Conservation (phyloP, 768 basidiomycete species). For the Suillus brevipes region DNA sequence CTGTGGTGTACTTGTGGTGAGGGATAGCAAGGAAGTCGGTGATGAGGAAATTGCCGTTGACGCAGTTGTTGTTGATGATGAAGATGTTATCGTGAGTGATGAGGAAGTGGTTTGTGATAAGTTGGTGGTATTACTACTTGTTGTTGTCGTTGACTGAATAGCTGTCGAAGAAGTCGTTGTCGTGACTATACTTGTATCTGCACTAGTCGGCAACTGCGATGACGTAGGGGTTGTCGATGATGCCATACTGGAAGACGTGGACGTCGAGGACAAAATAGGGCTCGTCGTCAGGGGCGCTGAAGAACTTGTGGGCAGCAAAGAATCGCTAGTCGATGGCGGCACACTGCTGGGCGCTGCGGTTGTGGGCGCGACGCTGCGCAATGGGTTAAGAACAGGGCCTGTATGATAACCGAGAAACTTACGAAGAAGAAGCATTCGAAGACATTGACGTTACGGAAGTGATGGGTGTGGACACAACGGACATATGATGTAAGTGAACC, state of each 20-base stretch:
- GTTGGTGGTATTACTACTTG: slow-evolving; percentile 11
- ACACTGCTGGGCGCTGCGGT: slow-evolving; percentile 19
- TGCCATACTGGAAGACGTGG: slow-evolving; percentile 6
- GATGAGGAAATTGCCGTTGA: slow-evolving; percentile 16
- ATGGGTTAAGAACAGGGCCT: slow-evolving; percentile 15
- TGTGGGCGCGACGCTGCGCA: slow-evolving; percentile 14
- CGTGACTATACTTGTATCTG: slow-evolving; percentile 12
- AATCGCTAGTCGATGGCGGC: slow-evolving; percentile 12
- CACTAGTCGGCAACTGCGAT: slow-evolving; percentile 21
- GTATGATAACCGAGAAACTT: slow-evolving; percentile 14
- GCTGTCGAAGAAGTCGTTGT: slow-evolving; percentile 25
- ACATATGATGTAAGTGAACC: slow-evolving; percentile 1
- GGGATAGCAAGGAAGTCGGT: slow-evolving; percentile 15
- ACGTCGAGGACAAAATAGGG: slow-evolving; percentile 15
- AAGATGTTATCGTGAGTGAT: slow-evolving; percentile 8
- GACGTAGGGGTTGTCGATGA: slow-evolving; percentile 19
- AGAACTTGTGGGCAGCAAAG: slow-evolving; percentile 12
- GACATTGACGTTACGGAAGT: slow-evolving; percentile 16
- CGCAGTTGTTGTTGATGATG: slow-evolving; percentile 16
- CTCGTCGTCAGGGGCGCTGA: slow-evolving; percentile 16
- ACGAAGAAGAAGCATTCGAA: slow-evolving; percentile 21
- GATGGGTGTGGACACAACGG: background rate
- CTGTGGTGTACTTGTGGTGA: slow-evolving; percentile 11
- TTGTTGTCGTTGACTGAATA: slow-evolving; percentile 18
- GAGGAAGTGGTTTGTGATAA: slow-evolving; percentile 5